A percentile compares a stretch with the other conserved stretches of the same genome.
Evolutionary conservation across 2,329 filamentous ascomycete genomes (phyloP).

Genomic region (Alternaria rosae): DNA sequence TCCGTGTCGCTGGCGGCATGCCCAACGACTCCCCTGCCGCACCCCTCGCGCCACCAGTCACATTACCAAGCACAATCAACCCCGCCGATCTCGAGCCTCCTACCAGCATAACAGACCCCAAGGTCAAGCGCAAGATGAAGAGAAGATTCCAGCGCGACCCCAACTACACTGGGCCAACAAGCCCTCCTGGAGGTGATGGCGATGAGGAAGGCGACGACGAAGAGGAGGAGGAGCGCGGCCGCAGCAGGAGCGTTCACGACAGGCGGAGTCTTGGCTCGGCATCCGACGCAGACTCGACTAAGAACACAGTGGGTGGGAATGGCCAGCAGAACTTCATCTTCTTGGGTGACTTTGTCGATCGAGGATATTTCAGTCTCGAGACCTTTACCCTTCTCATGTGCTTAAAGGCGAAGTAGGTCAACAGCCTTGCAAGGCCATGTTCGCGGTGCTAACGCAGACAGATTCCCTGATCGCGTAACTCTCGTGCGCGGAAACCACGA

Average conservation of each 20-base stretch:
- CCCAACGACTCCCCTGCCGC: slow-evolving; percentile 72
- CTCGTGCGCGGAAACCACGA: slow-evolving; percentile 88
- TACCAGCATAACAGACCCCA: slow-evolving; percentile 85
- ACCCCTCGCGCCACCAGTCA: slow-evolving; percentile 72
- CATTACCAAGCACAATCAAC: slow-evolving; percentile 73
- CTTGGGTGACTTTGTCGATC: slow-evolving; percentile 74
- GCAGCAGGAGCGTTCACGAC: slow-evolving; percentile 53
- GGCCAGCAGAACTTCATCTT: slow-evolving; percentile 76
- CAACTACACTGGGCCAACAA: slow-evolving; percentile 62
- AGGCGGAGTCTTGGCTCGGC: slow-evolving; percentile 52
- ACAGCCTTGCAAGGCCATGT: background rate
- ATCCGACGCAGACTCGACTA: slow-evolving; percentile 49
- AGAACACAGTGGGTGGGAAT: slow-evolving; percentile 56
- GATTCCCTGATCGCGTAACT: slow-evolving; percentile 75
- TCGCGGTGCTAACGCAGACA: slow-evolving; percentile 37
- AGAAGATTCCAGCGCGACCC: slow-evolving; percentile 58
- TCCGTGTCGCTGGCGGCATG: slow-evolving; percentile 96
- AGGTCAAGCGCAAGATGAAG: slow-evolving; percentile 84
- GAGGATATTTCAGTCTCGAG: slow-evolving; percentile 77
- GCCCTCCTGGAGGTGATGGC: slow-evolving; percentile 58
- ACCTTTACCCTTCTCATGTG: slow-evolving; percentile 77
- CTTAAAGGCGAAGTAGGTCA: slow-evolving; percentile 71
- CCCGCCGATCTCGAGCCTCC: slow-evolving; percentile 94
- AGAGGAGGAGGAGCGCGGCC: slow-evolving; percentile 58
- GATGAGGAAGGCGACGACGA: slow-evolving; percentile 55